Base-by-base conservation (phyloP, 768 basidiomycete species). In the Tubosaeta sp. region DNA sequence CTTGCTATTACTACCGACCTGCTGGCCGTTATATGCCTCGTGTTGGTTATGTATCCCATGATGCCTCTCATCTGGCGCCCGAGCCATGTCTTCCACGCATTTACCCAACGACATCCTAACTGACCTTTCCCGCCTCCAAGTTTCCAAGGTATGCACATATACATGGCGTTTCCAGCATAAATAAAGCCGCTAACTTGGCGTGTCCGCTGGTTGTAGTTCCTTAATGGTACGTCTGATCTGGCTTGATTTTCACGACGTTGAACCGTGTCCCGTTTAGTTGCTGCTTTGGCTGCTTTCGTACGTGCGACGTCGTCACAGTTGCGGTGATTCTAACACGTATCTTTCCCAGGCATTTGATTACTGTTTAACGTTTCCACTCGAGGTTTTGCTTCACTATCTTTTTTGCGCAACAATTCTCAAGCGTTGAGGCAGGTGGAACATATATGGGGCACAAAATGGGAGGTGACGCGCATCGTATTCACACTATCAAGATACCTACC, bases 401-500 rank as follows among this genome's bases (percentile, higher is more conserved):
- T 7, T 10, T 1, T n/a, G 11, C 32, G 25, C 9, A 5, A 25
- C 37, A 5, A 19, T 25, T 43, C 48, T 62, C 16, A 61, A 35
- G 2, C 2, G 10, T 2, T 13, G 29, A 11, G 26, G n/a, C 19
- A 66, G 65, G 60, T 66, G 2, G 52, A 53, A 47, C 45, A 55
- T 44, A 52, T 63, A 12, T 66, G 66, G 64, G 57, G 61, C 11
- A 54, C 59, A 8, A 61, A 50, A 33, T 68, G 65, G 65, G 54
- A 48, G n/a, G 19, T 22, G 6, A 33, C 66, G 32, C 64, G 64
- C 33, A 33, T 59, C 22, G 48, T 68, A 16, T 66, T 66, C 44
- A 61, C 64, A 6, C 6, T 66, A 9, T 49, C 66, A 42, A 65
- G 65, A 56, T 68, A 68, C 49, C 48, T 68, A 33, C 48, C 66